Base-by-base conservation (phyloP, 257 asterid species). In the Asclepias syriaca region DNA sequence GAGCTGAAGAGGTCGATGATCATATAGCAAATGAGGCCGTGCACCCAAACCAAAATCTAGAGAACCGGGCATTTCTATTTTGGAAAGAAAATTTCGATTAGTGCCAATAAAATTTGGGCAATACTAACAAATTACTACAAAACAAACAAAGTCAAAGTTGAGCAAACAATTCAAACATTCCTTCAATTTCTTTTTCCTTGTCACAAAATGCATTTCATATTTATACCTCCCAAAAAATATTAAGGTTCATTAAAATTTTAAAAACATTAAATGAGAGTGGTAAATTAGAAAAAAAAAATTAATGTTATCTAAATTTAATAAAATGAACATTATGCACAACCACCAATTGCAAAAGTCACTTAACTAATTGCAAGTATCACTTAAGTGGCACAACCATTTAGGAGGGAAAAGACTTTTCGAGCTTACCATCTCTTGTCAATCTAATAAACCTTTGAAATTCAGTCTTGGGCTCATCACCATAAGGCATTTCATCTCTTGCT, bases 391-490 rank as follows among this genome's bases (percentile, higher is more conserved):
- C 50, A 64, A 37, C 27, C 18, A 18, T 24, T 37, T 64, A 8
- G 40, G 65, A 59, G 27, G 5, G 34, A 63, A 6, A 16, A 37
- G 9, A 37, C 27, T 7, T 50, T 1, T n/a, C 8, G 6, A 51
- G 69, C 96, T 82, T 78, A 89, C 99, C 97, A 66, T 78, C 83
- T 71, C 72, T 80, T 43, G 72, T 74, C 32, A 75, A 78, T 71
- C 99, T 88, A 8, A 94, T 94, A 54, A 86, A 86, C 0, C 48
- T 70, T 60, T 94, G 99, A 66, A 94, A 94, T 5, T 77, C 84
- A 0, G 89, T 82, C 60, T 75, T 54, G 0, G 97, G 85, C 27
- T 74, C 79, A 8, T 58, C 72, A 15, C 0, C 64, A 50, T 94
- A 94, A 1, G 83, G 82, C 75, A 87, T 88, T 70, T 81, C 92